A percentile compares a stretch with the other conserved stretches of the same genome.
These are phyloP conservation scores for Paralagenidium karlingii DNA, from an alignment of 352 stramenopile genomes.

Conservation along the genomic window DNA sequence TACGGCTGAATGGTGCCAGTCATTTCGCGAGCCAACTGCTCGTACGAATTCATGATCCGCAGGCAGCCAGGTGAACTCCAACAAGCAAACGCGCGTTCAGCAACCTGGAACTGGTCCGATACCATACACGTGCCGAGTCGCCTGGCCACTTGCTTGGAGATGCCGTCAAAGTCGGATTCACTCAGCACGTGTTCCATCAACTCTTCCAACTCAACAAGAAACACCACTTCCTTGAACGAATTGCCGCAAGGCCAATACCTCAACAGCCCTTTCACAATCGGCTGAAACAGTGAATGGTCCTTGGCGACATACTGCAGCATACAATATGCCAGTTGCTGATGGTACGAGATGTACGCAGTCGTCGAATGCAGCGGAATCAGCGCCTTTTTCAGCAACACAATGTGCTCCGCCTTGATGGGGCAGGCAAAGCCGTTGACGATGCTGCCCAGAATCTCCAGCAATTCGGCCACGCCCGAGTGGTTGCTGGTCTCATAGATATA, in stretches of 20 bases:
- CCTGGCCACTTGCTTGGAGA: slow-evolving; percentile 2
- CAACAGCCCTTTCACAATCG: slow-evolving; percentile 9
- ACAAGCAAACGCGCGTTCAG: slow-evolving; percentile 8
- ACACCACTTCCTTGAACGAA: slow-evolving; percentile 13
- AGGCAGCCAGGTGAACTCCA: slow-evolving; percentile 10
- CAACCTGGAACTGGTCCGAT: slow-evolving; percentile 8
- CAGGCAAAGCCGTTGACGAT: slow-evolving; percentile 23
- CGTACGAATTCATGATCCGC: slow-evolving; percentile 10
- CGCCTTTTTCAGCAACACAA: slow-evolving; percentile 12
- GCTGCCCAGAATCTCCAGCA: slow-evolving; percentile 16
- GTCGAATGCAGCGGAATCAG: slow-evolving; percentile 15
- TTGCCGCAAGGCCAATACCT: slow-evolving; percentile 10
- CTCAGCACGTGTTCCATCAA: slow-evolving; percentile 13
- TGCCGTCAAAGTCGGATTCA: slow-evolving; percentile 6
- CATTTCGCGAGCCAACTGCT: slow-evolving; percentile 9
- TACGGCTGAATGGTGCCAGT: slow-evolving; percentile 7
- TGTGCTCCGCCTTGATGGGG: slow-evolving; percentile 15
- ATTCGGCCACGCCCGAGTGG: slow-evolving; percentile 13
- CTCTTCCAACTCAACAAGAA: slow-evolving; percentile 14
- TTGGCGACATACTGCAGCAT: slow-evolving; percentile 17
- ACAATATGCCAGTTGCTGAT: slow-evolving; percentile 17
- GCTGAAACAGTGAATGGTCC: slow-evolving; percentile 8
- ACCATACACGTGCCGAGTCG: slow-evolving; percentile 7
- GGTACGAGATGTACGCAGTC: slow-evolving; percentile 13
- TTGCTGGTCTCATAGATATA: slow-evolving; percentile 16